Conservation (phyloP, 352 stramenopile species). For the Peronospora belbahrii region DNA sequence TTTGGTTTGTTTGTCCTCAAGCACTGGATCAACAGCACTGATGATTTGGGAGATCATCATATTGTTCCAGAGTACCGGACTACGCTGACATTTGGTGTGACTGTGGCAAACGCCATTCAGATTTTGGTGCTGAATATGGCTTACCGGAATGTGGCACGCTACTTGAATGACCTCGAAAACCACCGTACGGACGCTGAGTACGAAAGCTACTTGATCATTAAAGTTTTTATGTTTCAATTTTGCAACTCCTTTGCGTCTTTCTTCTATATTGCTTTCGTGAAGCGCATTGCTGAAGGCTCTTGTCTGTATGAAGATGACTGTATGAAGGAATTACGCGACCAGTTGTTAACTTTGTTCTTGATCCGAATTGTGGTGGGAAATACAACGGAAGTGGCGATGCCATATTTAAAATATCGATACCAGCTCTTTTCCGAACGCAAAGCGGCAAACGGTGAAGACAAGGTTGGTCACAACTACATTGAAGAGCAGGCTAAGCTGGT, state of each 20-base stretch:
- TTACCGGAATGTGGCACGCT: slow-evolving; percentile 86
- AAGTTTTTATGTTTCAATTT: slow-evolving; percentile 98
- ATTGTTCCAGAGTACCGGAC: slow-evolving; percentile 36
- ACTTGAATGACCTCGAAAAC: slow-evolving; percentile 92
- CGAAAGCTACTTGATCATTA: slow-evolving; percentile 92
- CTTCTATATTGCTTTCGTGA: slow-evolving; percentile 91
- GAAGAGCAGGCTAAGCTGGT: slow-evolving; percentile 78
- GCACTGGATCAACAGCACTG: slow-evolving; percentile 54
- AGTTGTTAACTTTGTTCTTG: slow-evolving; percentile 88
- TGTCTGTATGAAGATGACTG: slow-evolving; percentile 78
- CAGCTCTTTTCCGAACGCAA: slow-evolving; percentile 50
- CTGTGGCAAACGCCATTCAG: slow-evolving; percentile 75
- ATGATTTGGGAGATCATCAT: slow-evolving; percentile 22
- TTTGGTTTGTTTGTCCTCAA: slow-evolving; percentile 71
- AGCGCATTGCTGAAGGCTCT: slow-evolving; percentile 41
- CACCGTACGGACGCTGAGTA: slow-evolving; percentile 87
- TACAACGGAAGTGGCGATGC: slow-evolving; percentile 80
- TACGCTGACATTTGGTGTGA: slow-evolving; percentile 38
- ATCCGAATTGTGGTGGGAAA: slow-evolving; percentile 91
- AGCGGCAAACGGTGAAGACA: slow-evolving; percentile 15
- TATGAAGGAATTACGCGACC: slow-evolving; percentile 86
- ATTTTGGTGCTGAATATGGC: slow-evolving; percentile 91
- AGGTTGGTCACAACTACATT: slow-evolving; percentile 64
- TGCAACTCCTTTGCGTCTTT: slow-evolving; percentile 96
- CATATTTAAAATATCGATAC: slow-evolving; percentile 75